Percentiles rank a stretch among this genome's conserved stretches.
These are phyloP conservation scores for Phalaenopsis aphrodite DNA, from an alignment of 106 monocot genomes.

Conservation along the genomic window DNA sequence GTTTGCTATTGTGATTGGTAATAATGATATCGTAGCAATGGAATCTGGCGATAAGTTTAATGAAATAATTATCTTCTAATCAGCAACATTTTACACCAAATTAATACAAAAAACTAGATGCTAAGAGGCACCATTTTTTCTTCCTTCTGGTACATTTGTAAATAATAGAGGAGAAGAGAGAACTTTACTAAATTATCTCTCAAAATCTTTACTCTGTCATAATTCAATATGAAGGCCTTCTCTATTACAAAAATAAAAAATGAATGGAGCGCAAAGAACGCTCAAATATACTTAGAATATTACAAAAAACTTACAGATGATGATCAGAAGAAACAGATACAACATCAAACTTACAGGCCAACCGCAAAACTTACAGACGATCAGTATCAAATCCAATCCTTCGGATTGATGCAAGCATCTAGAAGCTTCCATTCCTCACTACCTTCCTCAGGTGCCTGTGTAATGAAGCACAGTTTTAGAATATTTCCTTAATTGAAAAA, in stretches of 20 bases:
- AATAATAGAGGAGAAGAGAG: no score
- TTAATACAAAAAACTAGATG: no score
- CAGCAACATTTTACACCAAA: no score
- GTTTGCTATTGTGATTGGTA: no score
- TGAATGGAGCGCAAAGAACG: not conserved
- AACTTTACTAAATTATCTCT: no score
- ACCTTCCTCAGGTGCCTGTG: slow-evolving; percentile 64
- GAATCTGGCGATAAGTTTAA: no score
- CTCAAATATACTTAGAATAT: not conserved
- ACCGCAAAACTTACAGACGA: not conserved
- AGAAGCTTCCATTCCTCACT: slow-evolving; percentile 87
- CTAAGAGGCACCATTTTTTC: no score
- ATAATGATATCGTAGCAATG: no score
- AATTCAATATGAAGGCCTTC: not conserved
- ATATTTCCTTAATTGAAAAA: not conserved
- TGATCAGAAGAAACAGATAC: no score
- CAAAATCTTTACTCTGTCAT: not conserved
- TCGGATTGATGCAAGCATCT: slow-evolving; percentile 83
- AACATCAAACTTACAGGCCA: not conserved
- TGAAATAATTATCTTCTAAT: no score
- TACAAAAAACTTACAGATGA: not conserved
- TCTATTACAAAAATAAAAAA: not conserved
- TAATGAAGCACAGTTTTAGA: not conserved
- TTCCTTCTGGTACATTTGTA: no score
- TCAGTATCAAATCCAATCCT: slow-evolving; percentile 57